Conservation (phyloP, 106 monocot species). For the Ottelia alismoides region DNA sequence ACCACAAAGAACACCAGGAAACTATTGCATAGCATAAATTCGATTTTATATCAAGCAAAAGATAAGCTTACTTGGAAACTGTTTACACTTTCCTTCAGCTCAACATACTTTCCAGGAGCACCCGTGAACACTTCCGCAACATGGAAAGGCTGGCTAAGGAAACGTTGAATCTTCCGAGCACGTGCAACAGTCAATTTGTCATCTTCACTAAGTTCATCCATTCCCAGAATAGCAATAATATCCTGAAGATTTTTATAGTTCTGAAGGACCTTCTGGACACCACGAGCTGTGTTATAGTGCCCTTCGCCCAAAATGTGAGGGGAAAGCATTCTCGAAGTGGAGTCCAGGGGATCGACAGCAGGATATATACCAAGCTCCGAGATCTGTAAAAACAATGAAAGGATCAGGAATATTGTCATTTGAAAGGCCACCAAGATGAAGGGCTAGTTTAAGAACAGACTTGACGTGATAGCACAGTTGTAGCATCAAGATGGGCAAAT, state of each 20-base stretch:
- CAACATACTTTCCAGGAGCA: constrained; percentile 69
- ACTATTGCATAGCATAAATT: too few relatives aligned
- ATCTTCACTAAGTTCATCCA: constrained; percentile 80
- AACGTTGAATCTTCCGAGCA: constrained; percentile 58
- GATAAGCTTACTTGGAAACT: too few relatives aligned
- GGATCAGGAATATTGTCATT: too few relatives aligned
- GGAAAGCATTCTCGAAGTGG: constrained; percentile 72
- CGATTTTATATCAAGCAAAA: too few relatives aligned
- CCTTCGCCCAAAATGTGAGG: constrained; percentile 60
- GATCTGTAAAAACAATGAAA: too few relatives aligned
- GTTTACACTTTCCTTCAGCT: constrained; percentile 51
- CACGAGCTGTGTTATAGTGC: constrained; percentile 67
- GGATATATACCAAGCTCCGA: too few relatives aligned
- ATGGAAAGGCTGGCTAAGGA: constrained; percentile 68
- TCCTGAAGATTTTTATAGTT: constrained; percentile 76
- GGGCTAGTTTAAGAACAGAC: constrained; percentile 8
- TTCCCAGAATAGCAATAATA: constrained; percentile 66
- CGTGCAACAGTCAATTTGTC: constrained; percentile 64
- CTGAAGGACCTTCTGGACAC: constrained; percentile 68
- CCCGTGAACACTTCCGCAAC: constrained; percentile 68
- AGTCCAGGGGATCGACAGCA: constrained; percentile 63
- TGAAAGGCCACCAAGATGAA: too few relatives aligned
- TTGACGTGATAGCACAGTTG: constrained; percentile 80
- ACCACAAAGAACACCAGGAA: too few relatives aligned
- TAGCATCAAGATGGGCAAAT: constrained; percentile 89